Evolutionary conservation across 768 basidiomycete species (phyloP), one percentile per base, ranked within the genome.

Genomic region (Amanita brunnescens): DNA sequence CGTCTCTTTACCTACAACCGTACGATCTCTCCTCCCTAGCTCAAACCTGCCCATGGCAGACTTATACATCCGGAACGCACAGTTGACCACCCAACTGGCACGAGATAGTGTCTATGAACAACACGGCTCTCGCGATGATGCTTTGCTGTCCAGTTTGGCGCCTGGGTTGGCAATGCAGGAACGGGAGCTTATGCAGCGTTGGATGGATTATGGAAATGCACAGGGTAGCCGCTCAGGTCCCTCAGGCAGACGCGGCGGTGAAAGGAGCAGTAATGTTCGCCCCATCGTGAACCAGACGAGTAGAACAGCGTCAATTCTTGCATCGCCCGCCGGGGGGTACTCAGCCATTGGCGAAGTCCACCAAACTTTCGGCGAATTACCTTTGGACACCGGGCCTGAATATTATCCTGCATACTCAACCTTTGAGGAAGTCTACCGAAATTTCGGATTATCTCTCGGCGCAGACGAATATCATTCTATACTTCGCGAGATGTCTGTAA

Each of bases 171-270:
- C 50, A 9, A 29, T 18, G 23, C 50, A 51, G 41, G 50, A 51
- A 26, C 50, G 29, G 6, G 50, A 51, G 41, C 44, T 51, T 44
- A 51, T 51, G 50, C 30, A 51, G 24, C 26, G n/a, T 44, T 51
- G 50, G 50, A 26, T 35, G 33, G 41, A 26, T 35, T 51, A 51
- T 29, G 50, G 50, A 6, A 41, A 35, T 24, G 40, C 50, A 2
- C 50, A 44, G 34, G 12, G 26, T 20, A n/a, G 14, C 13, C 23
- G 26, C 5, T 8, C 6, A 13, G 23, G n/a, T n/a, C n/a, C n/a
- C n/a, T n/a, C n/a, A n/a, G n/a, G n/a, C n/a, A n/a, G n/a, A n/a
- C n/a, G n/a, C n/a, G n/a, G n/a, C n/a, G n/a, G n/a, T n/a, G n/a
- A n/a, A n/a, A n/a, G n/a, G n/a, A n/a, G n/a, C n/a, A n/a, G n/a